Evolutionary conservation across 805 yeast genomes (phyloP), one percentile per base, ranked within the genome.

Genomic region (Yarrowia sp.): DNA sequence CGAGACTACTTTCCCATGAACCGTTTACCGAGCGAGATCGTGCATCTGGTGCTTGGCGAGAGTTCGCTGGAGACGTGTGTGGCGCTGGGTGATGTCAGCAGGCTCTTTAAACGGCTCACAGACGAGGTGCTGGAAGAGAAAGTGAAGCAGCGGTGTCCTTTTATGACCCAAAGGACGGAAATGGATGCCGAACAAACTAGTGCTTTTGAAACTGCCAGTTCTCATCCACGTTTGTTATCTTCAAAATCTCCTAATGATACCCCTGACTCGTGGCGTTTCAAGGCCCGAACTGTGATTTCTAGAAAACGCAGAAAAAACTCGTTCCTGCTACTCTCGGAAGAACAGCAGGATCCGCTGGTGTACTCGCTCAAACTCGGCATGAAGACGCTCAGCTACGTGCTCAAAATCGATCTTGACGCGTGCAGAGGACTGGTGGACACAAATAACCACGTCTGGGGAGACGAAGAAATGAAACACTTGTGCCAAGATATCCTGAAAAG

Each of bases 321-420:
- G 2, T 50, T n/a, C 38, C 17, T 50, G 8, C 12, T 19, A 6
- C 55, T 50, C 0, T n/a, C 38, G 2, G 55, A 33, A n/a, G 10
- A 50, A 3, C 19, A 33, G 2, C 55, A 50, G 12, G 55, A 50
- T 15, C 19, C 55, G 1, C 24, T 50, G 9, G 10, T 34, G 2
- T 50, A 50, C 24, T 10, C n/a, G 9, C 40, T 50, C 40, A 50
- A 50, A 12, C 8, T 50, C 19, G 55, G 55, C n/a, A 50, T 50
- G 55, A 50, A 50, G 10, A 50, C 55, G 0, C 55, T 50, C 40
- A 34, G 17, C 10, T 50, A 50, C 15, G 39, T 50, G 24, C 17
- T 50, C 15, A 50, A 17, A 14, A 50, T 4, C 4, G 40, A 50
- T 13, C 1, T 33, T 7, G 40, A 10, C 5, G 20, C 55, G 0